phyloP scores from a whole-genome alignment of 2,329 filamentous ascomycete genomes.

The Verticillium nonalfalfae region DNA sequence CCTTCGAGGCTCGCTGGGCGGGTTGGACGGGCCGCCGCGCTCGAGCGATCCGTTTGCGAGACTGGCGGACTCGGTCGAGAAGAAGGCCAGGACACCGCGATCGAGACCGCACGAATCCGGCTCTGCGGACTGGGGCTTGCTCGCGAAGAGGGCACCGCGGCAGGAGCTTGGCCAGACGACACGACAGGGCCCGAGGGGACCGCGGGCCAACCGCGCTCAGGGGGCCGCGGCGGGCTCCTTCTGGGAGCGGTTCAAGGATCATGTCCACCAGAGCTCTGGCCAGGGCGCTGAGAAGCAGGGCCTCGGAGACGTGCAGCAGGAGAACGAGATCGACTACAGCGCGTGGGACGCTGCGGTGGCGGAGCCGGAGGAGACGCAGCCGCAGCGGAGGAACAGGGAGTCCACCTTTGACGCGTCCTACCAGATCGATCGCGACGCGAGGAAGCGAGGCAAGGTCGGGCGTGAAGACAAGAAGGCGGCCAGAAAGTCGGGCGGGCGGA shows the following conservation, averaged over 20 bases:
- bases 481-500: conserved; percentile 4
- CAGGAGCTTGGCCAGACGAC: neutral
- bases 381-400: neutral
- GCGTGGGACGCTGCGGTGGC: neutral
- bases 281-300: neutral
- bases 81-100: neutral
- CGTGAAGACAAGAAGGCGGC: neutral
- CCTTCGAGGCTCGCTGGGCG: neutral
- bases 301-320: neutral
- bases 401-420: conserved; percentile 7
- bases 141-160: neutral
- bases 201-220: neutral
- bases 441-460: conserved; percentile 5
- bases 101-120: neutral
- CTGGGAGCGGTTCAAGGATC: conserved; percentile 2
- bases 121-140: neutral
- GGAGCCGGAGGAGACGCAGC: neutral
- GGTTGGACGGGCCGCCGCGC: neutral
- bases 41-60: neutral
- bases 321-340: neutral
- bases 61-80: neutral
- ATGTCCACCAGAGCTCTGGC: neutral
- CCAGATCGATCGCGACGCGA: conserved; percentile 8
- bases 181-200: neutral
- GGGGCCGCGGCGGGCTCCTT: neutral